Percentiles rank a stretch among this genome's conserved stretches.
Evolutionary conservation across 2,329 filamentous ascomycete genomes (phyloP).

Genomic region (Trichoderma atroviride): DNA sequence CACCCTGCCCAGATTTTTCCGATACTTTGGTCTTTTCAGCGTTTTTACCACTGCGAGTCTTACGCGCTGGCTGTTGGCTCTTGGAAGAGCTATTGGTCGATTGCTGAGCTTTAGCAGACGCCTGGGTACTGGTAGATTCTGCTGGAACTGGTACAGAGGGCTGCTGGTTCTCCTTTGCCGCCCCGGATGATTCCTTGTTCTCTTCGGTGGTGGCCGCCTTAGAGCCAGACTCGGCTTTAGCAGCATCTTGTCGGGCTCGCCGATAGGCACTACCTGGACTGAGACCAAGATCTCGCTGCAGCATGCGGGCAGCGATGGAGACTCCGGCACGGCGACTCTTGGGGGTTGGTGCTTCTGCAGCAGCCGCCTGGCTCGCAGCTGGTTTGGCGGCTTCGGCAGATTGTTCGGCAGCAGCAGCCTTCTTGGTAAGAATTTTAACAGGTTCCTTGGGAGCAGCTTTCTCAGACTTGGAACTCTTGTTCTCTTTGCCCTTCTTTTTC

Average conservation of each 20-base stretch:
- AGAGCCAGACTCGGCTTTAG: slow-evolving; percentile 55
- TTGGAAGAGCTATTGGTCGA: slow-evolving; percentile 34
- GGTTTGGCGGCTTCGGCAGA: slow-evolving; percentile 51
- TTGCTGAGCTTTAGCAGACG: slow-evolving; percentile 31
- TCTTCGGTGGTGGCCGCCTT: slow-evolving; percentile 44
- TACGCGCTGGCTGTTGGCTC: slow-evolving; percentile 36
- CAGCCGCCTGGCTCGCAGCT: slow-evolving; percentile 42
- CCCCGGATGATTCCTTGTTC: slow-evolving; percentile 38
- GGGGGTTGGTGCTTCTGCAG: slow-evolving; percentile 5
- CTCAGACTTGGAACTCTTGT: slow-evolving; percentile 60
- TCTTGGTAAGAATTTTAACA: slow-evolving; percentile 66
- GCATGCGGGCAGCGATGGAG: slow-evolving; percentile 63
- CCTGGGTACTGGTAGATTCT: slow-evolving; percentile 29
- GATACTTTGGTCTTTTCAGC: slow-evolving; percentile 44
- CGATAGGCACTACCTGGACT: slow-evolving; percentile 65
- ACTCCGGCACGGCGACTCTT: slow-evolving; percentile 65
- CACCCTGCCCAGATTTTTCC: slow-evolving; percentile 36
- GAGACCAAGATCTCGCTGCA: slow-evolving; percentile 68
- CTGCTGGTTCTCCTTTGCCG: slow-evolving; percentile 23
- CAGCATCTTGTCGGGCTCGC: slow-evolving; percentile 60
- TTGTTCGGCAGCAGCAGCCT: slow-evolving; percentile 54
- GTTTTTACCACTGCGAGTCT: slow-evolving; percentile 43
- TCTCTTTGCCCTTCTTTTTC: slow-evolving; percentile 65
- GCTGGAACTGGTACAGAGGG: slow-evolving; percentile 30
- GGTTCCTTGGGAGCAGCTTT: slow-evolving; percentile 56